Base-by-base conservation (phyloP, 2,329 filamentous ascomycete genomes). In the Scopulariopsis brevicaulis region DNA sequence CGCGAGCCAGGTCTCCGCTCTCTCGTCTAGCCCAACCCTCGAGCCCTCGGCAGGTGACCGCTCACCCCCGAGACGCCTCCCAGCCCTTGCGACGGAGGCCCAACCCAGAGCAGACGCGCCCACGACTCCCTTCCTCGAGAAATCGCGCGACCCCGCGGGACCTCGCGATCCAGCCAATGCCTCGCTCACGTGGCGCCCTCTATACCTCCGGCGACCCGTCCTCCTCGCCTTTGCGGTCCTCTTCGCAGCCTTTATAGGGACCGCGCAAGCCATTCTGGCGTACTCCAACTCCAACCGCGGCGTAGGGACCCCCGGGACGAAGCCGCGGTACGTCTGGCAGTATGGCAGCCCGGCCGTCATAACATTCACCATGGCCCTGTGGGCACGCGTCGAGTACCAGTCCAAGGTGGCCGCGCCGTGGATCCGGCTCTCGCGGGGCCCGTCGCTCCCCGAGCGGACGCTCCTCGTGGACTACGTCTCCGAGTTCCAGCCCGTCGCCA, bases 311-410 rank as follows among this genome's bases (percentile, higher is more conserved):
- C 66, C 62, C 0, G 61, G 64, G 34, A 57, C 63, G 22, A 61
- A 60, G 18, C 62, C 66, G 8, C 67, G 70, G 34, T 73, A 73
- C 37, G 55, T 73, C 28, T 74, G 71, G 68, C 68, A 72, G 55
- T 71, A 72, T 56, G 67, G 65, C 14, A 68, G 68, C 2, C 67
- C 69, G 0, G 64, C 69, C 11, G 58, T 74, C 14, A 63, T 73
- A 53, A 66, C 66, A 4, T 55, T 71, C 0, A 60, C 71, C 18
- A 67, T 69, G 4, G 67, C 65, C 14, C 40, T 68, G 10, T 74
- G 72, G 71, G 62, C 61, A 11, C 65, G 72, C 18, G 70, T 71
- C 11, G 73, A 74, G 54, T 71, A 69, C 57, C 73, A 74, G 59
- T 64, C 69, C n/a, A 70, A 70, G 48, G 61, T 65, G 11, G 63